A percentile compares a stretch with the other conserved stretches of the same genome.
Conservation (phyloP, 108 stramenopile genomes). For the Chaetoceros tenuissimus region DNA sequence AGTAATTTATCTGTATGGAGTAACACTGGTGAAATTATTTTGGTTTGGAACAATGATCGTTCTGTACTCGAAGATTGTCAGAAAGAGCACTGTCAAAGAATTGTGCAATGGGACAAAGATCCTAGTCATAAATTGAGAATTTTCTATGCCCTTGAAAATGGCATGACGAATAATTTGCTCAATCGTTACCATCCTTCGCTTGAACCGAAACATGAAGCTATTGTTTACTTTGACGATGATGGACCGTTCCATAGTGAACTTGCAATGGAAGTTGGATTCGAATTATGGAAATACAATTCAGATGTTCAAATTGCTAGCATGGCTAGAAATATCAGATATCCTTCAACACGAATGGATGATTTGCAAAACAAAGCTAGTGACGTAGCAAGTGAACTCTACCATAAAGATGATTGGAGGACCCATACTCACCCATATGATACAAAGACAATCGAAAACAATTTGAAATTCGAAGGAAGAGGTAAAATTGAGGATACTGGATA, state of each 20-base stretch:
- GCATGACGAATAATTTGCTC: slow-evolving; percentile 52
- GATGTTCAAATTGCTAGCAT: slow-evolving; percentile 80
- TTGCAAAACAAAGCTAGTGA: background rate
- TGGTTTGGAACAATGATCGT: slow-evolving; percentile 81
- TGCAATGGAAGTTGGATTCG: slow-evolving; percentile 64
- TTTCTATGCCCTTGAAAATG: slow-evolving; percentile 68
- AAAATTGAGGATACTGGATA: background rate
- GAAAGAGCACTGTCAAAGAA: background rate
- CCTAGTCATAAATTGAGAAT: slow-evolving; percentile 49
- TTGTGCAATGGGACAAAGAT: slow-evolving; percentile 18
- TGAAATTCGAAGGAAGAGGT: background rate
- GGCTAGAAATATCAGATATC: slow-evolving; percentile 38
- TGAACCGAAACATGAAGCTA: slow-evolving; percentile 62
- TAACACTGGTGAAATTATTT: slow-evolving; percentile 44
- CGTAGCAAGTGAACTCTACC: background rate
- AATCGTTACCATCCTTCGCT: slow-evolving; percentile 85
- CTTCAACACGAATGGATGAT: background rate
- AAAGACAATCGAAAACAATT: background rate
- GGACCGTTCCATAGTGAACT: slow-evolving; percentile 72
- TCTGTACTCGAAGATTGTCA: slow-evolving; percentile 24
- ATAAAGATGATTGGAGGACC: background rate
- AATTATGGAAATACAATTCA: slow-evolving; percentile 83
- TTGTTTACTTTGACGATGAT: slow-evolving; percentile 87
- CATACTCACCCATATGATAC: background rate
- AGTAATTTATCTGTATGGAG: background rate